Evolutionary conservation across 306 rosid genomes (phyloP).

Genomic region (Quercus bicolor): DNA sequence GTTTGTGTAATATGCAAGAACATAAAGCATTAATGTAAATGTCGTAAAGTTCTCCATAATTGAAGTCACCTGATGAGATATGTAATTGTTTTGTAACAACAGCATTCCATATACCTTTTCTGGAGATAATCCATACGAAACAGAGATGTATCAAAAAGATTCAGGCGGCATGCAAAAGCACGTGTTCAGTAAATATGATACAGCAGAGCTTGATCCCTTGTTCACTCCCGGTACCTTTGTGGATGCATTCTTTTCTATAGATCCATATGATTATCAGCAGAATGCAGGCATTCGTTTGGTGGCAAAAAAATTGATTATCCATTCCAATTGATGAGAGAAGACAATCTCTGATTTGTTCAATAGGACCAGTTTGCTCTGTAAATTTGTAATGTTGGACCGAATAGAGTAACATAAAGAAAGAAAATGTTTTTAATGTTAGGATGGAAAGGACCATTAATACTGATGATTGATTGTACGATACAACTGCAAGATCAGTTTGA

Average conservation of each 20-base stretch:
- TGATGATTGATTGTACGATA: background rate
- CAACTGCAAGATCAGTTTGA: background rate
- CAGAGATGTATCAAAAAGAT: conserved; percentile 83
- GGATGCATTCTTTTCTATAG: conserved; percentile 82
- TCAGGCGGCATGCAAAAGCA: conserved; percentile 55
- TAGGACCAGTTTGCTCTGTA: conserved; percentile 17
- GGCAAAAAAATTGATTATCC: conserved; percentile 70
- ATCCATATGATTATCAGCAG: conserved; percentile 71
- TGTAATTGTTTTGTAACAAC: conserved; percentile 17
- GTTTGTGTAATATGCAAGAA: background rate
- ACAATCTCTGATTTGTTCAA: conserved; percentile 4
- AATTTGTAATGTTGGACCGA: background rate
- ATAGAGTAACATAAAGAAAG: background rate
- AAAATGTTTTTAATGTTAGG: background rate
- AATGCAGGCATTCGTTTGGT: conserved; percentile 81
- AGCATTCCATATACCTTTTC: conserved; percentile 66
- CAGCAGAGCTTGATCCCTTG: conserved; percentile 61
- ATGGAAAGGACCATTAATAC: background rate
- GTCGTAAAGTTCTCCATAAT: background rate
- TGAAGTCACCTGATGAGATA: background rate
- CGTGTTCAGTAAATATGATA: conserved; percentile 64
- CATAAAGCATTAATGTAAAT: background rate
- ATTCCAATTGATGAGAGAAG: conserved; percentile 33
- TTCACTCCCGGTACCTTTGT: conserved; percentile 57
- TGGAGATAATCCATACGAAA: conserved; percentile 42